These are phyloP conservation scores for Nephelium lappaceum DNA, from an alignment of 345 rosid species.

Conservation along the genomic window DNA sequence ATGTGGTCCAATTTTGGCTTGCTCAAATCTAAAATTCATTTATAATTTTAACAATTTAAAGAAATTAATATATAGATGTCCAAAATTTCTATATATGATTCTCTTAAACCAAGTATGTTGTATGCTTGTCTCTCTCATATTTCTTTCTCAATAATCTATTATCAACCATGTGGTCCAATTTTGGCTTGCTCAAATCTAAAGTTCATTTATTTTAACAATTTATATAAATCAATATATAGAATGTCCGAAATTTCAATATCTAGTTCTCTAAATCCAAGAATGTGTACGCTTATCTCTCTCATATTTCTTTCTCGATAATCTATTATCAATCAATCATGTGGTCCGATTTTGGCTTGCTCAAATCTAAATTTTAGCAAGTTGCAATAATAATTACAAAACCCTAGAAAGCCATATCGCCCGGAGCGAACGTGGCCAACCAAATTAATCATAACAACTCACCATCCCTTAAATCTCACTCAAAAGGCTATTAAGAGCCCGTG, in stretches of 20 bases:
- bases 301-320: too few relatives aligned
- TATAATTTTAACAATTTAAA: too few relatives aligned
- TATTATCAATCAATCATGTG: neutral
- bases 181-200: neutral
- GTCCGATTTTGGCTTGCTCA: neutral
- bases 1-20: neutral
- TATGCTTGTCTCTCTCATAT: too few relatives aligned
- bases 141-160: too few relatives aligned
- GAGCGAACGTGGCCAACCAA: neutral
- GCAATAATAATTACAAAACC: neutral
- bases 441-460: neutral
- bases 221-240: too few relatives aligned
- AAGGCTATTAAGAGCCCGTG: neutral
- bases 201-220: too few relatives aligned
- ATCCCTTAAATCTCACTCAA: slow-evolving; percentile 13
- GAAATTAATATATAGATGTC: too few relatives aligned
- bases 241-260: neutral
- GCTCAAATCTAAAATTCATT: too few relatives aligned
- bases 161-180: neutral
- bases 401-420: neutral
- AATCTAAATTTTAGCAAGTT: neutral
- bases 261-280: neutral
- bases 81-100: too few relatives aligned
- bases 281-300: neutral
- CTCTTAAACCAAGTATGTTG: too few relatives aligned